phyloP scores from a whole-genome alignment of 2,329 filamentous ascomycete genomes.

The Epichloe coenophiala region DNA sequence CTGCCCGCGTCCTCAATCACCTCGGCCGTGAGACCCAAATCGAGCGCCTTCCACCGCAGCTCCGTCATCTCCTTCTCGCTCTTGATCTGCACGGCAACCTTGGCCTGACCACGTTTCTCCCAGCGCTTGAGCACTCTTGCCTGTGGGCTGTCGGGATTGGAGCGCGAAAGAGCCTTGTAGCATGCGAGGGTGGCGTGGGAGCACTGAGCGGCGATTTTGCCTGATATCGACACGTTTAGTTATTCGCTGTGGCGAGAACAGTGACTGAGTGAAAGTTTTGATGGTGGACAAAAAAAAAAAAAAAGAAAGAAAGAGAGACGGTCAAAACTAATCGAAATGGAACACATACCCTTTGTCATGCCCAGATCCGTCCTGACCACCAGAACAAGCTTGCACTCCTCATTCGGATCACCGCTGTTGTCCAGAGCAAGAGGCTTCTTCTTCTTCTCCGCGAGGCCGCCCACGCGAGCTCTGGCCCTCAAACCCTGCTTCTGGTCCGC shows the following conservation, averaged over 20 bases:
- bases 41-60: slow-evolving; percentile 65
- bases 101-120: slow-evolving; percentile 79
- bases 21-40: slow-evolving; percentile 73
- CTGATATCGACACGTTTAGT: slow-evolving; percentile 28
- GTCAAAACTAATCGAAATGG: background rate
- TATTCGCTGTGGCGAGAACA: background rate
- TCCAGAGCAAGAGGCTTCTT: slow-evolving; percentile 19
- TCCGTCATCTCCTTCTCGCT: slow-evolving; percentile 68
- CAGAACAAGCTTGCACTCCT: slow-evolving; percentile 82
- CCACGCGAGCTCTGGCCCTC: slow-evolving; percentile 13
- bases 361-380: slow-evolving; percentile 88
- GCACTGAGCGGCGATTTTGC: slow-evolving; percentile 94
- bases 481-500: slow-evolving; percentile 47
- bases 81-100: slow-evolving; percentile 84
- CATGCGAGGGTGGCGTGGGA: slow-evolving; percentile 93
- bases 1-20: slow-evolving; percentile 91
- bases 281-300: background rate
- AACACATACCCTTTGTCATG: slow-evolving; percentile 77
- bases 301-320: background rate
- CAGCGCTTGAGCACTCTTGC: slow-evolving; percentile 62
- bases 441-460: slow-evolving; percentile 7
- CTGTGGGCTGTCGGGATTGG: slow-evolving; percentile 38
- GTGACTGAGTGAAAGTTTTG: too few relatives aligned
- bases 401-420: slow-evolving; percentile 17
- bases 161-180: slow-evolving; percentile 67